Evolutionary conservation across 1,284 basidiomycete species (phyloP).

Genomic region (Austroboletus rostrupii): DNA sequence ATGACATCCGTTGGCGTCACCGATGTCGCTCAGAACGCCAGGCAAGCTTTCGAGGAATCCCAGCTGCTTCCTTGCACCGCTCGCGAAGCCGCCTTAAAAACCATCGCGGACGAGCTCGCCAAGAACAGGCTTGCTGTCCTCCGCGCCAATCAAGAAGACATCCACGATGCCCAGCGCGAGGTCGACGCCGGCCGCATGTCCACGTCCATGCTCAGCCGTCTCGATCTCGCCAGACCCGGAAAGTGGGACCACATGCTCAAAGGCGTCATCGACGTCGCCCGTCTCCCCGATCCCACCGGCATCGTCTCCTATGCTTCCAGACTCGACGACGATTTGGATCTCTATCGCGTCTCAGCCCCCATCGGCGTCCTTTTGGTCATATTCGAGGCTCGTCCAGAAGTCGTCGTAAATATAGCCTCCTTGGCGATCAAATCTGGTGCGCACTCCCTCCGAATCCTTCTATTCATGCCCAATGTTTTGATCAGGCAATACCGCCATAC

Average conservation of each 20-base stretch:
- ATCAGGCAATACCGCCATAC: constrained; percentile 87
- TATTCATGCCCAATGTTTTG: constrained; percentile 4
- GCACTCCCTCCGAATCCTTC: constrained; percentile 16
- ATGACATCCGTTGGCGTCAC: no score
- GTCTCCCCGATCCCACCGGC: constrained; percentile 84
- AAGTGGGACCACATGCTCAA: constrained; percentile 96
- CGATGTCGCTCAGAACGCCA: constrained; percentile 70
- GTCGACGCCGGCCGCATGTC: constrained; percentile 85
- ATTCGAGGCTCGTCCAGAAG: constrained; percentile 97
- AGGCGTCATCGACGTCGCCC: constrained; percentile 85
- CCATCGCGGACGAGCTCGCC: constrained; percentile 67
- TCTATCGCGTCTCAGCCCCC: constrained; percentile 94
- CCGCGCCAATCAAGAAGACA: constrained; percentile 75
- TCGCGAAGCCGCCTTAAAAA: constrained; percentile 67
- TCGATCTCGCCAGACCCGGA: constrained; percentile 81
- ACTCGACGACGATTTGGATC: constrained; percentile 82
- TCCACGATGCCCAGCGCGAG: constrained; percentile 76
- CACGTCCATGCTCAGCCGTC: constrained; percentile 73
- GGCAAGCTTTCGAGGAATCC: constrained; percentile 79
- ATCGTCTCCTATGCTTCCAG: constrained; percentile 84
- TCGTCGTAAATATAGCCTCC: constrained; percentile 95
- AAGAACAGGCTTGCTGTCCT: constrained; percentile 66
- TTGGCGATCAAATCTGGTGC: constrained; percentile 94
- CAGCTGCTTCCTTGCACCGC: constrained; percentile 71
- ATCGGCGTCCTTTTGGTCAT: constrained; percentile 97